Percentiles rank a stretch among this genome's conserved stretches.
Evolutionary conservation across 352 stramenopile genomes (phyloP).

Genomic region (Phytophthora cryptogea): DNA sequence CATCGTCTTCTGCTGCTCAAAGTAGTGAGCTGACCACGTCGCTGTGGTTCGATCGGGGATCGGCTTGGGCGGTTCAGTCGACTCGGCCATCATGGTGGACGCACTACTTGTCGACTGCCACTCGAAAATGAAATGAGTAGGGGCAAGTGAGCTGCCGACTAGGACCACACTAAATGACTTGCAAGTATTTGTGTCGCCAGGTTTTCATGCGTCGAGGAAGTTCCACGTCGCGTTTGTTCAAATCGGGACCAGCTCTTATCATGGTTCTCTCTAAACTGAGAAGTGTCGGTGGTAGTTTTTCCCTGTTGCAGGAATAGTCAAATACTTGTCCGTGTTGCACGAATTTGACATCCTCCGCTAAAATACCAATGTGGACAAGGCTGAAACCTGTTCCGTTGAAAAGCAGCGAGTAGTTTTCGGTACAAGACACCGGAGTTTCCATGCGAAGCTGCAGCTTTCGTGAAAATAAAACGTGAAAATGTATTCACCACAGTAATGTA

Average conservation of each 20-base stretch:
- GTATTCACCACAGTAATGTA: too few relatives aligned
- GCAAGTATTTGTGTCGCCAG: neutral
- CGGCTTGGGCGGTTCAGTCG: constrained; percentile 1
- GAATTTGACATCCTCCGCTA: neutral
- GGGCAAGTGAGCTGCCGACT: neutral
- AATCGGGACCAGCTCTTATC: neutral
- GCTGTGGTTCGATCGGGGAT: constrained; percentile 22
- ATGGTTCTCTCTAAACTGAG: neutral
- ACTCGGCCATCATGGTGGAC: constrained; percentile 1
- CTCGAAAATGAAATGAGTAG: constrained; percentile 10
- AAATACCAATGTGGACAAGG: too few relatives aligned
- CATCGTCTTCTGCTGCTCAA: constrained; percentile 24
- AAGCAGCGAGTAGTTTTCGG: too few relatives aligned
- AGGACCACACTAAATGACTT: neutral
- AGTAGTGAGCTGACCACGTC: constrained; percentile 30
- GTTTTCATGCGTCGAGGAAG: neutral
- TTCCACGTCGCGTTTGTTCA: neutral
- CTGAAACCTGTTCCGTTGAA: too few relatives aligned
- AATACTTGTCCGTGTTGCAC: neutral
- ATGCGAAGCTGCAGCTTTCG: too few relatives aligned
- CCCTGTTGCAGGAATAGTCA: too few relatives aligned
- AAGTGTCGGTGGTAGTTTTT: too few relatives aligned
- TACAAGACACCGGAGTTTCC: too few relatives aligned
- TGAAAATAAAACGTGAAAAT: too few relatives aligned
- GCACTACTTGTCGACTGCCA: neutral